Base-by-base conservation (phyloP, 495 filamentous ascomycete genomes). In the Xylaria castorea region DNA sequence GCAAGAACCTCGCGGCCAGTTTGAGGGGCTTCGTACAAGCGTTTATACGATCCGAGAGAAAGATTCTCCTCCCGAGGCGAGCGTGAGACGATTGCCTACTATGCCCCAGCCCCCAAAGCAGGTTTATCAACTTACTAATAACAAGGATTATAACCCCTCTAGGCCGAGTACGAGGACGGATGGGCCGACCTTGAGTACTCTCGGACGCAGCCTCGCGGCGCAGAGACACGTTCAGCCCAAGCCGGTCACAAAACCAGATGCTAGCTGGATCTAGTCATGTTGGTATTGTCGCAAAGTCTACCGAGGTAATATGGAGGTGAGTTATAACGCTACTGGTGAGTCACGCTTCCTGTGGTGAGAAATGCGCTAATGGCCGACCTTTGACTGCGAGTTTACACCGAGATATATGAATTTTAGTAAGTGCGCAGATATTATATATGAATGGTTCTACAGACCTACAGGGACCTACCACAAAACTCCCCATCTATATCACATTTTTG, bases 11-110 rank as follows among this genome's bases (percentile, higher is more conserved):
- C 64, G 60, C 0, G 42, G 67, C 16, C 71, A 67, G 25, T 77
- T 77, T 25, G 77, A 77, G 30, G 61, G 66, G 4, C 73, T 78
- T 61, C 42, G 30, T 1, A 48, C 42, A 22, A 73, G 71, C 42
- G 64, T 73, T 2, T 68, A 68, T n/a, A 73, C 71, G 6, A 11
- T 68, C 3, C 32, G 50, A 5, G 71, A 57, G 7, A 9, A 20
- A 22, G 51, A 50, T 1, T 11, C 22, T 20, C 32, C 32, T 0
- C 14, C 12, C 2, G 12, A 36, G 32, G 16, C 30, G 27, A 8
- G 16, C 5, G 12, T n/a, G 12, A 30, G 2, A 57, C 51, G 3
- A 30, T 1, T 57, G 1, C 53, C 53, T 4, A 8, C 25, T 20
- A 27, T 30, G n/a, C 38, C 40, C 11, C 25, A 12, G 1, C 42